Conservation (phyloP, 2,329 filamentous ascomycete genomes). For the Nigrospora osmanthi region DNA sequence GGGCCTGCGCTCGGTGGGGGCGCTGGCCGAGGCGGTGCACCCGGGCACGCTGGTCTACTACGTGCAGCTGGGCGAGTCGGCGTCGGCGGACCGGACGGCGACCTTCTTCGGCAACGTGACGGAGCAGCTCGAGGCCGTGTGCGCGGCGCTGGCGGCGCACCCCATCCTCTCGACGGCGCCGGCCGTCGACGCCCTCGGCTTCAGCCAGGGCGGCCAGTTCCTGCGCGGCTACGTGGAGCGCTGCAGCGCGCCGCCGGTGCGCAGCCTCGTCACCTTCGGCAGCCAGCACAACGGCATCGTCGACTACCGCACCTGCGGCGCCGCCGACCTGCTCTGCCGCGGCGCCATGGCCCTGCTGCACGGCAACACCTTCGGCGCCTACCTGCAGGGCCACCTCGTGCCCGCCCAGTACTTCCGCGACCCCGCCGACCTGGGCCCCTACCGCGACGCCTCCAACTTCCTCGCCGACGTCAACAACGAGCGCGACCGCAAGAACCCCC, state of each 20-base stretch:
- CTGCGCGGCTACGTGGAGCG: constrained; percentile 84
- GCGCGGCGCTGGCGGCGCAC: constrained; percentile 65
- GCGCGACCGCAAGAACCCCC: constrained; percentile 61
- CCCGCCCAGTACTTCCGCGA: constrained; percentile 94
- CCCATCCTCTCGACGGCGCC: constrained; percentile 75
- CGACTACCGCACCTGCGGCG: constrained; percentile 67
- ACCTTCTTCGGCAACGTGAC: constrained; percentile 91
- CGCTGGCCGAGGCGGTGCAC: constrained; percentile 64
- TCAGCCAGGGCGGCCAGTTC: constrained; percentile 94
- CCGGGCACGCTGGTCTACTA: constrained; percentile 81
- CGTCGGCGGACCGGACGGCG: constrained; percentile 64
- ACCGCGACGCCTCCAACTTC: constrained; percentile 78
- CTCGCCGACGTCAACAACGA: constrained; percentile 97
- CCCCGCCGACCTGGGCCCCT: constrained; percentile 56
- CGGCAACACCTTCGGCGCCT: constrained; percentile 70
- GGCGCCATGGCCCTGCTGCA: constrained; percentile 71
- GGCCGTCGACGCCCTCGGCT: constrained; percentile 83
- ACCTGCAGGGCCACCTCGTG: constrained; percentile 73
- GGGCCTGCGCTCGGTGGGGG: constrained; percentile 63
- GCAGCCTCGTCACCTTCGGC: constrained; percentile 79
- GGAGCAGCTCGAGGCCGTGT: constrained; percentile 67
- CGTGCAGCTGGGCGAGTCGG: constrained; percentile 61
- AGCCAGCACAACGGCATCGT: constrained; percentile 89
- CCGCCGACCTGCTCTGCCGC: constrained; percentile 72
- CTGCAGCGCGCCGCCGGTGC: constrained; percentile 69